Percentiles rank a stretch among this genome's conserved stretches.
Evolutionary conservation across 1,284 basidiomycete genomes (phyloP).

Genomic region (Serendipita sp.): DNA sequence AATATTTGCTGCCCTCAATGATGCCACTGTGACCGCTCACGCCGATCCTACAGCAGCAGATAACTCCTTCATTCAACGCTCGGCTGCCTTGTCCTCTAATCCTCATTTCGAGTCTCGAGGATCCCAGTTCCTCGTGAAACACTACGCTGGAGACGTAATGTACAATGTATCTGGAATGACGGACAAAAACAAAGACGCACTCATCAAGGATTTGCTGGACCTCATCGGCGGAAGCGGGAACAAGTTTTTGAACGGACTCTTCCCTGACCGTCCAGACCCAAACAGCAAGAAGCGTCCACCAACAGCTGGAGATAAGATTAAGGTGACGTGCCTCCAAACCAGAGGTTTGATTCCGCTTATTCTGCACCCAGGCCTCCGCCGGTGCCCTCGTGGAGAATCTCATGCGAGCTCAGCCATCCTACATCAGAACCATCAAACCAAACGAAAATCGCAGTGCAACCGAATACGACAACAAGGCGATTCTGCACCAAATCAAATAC

Average conservation of each 20-base stretch:
- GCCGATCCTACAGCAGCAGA: constrained; percentile 95
- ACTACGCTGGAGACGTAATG: constrained; percentile 97
- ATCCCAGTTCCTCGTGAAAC: constrained; percentile 77
- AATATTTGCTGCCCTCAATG: constrained; percentile 95
- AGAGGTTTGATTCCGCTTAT: constrained; percentile 10
- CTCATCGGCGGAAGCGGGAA: constrained; percentile 72
- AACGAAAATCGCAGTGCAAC: constrained; percentile 89
- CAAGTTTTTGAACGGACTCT: constrained; percentile 74
- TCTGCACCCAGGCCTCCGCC: constrained; percentile 54
- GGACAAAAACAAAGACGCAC: constrained; percentile 98
- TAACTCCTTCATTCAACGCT: constrained; percentile 91
- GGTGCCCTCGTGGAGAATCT: constrained; percentile 90
- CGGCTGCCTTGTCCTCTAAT: constrained; percentile 67
- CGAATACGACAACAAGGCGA: constrained; percentile 90
- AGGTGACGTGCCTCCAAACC: constrained; percentile 30
- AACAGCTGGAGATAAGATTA: constrained; percentile 96
- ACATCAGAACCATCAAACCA: constrained; percentile 99
- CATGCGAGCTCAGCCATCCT: constrained; percentile 92
- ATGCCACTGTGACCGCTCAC: constrained; percentile 95
- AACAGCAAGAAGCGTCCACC: constrained; percentile 97
- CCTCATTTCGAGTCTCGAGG: constrained; percentile 89
- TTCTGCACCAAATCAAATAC: constrained; percentile 98
- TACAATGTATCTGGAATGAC: constrained; percentile 98
- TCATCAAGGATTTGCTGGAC: constrained; percentile 90
- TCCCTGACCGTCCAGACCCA: constrained; percentile 91